These are phyloP conservation scores for Penicillium paneum DNA, from an alignment of 2,329 filamentous ascomycete genomes.

Conservation along the genomic window DNA sequence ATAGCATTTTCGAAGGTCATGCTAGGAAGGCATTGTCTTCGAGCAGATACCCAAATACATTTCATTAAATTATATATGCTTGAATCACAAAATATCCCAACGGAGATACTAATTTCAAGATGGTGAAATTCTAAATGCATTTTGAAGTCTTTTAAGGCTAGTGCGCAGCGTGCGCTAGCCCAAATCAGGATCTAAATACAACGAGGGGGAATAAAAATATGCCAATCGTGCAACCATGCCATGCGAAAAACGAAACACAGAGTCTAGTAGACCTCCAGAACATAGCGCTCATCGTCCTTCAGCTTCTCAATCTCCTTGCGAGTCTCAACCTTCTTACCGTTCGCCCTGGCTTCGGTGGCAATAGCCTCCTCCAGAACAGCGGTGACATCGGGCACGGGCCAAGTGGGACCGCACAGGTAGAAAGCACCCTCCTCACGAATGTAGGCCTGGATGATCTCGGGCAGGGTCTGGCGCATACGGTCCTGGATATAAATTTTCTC, in stretches of 20 bases:
- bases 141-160: conserved; percentile 13
- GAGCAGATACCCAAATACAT: conserved; percentile 19
- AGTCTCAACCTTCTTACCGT: conserved; percentile 73
- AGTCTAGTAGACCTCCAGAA: conserved; percentile 87
- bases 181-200: conserved; percentile 18
- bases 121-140: conserved; percentile 12
- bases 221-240: conserved; percentile 18
- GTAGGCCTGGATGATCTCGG: conserved; percentile 81
- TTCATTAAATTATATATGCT: background rate
- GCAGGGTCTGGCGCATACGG: conserved; percentile 84
- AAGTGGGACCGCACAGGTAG: conserved; percentile 96
- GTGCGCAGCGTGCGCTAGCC: conserved; percentile 26
- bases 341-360: conserved; percentile 65
- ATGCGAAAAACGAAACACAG: background rate
- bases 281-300: conserved; percentile 92
- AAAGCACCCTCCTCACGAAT: conserved; percentile 85
- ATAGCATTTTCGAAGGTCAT: conserved; percentile 3
- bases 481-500: conserved; percentile 99
- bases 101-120: no score
- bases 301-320: conserved; percentile 92
- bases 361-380: conserved; percentile 92
- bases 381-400: conserved; percentile 97
- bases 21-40: conserved; percentile 3
- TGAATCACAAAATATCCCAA: no score
- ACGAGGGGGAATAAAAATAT: conserved; percentile 18